These are phyloP conservation scores for Penicillium diatomitis DNA, from an alignment of 495 filamentous ascomycete species.

Conservation along the genomic window DNA sequence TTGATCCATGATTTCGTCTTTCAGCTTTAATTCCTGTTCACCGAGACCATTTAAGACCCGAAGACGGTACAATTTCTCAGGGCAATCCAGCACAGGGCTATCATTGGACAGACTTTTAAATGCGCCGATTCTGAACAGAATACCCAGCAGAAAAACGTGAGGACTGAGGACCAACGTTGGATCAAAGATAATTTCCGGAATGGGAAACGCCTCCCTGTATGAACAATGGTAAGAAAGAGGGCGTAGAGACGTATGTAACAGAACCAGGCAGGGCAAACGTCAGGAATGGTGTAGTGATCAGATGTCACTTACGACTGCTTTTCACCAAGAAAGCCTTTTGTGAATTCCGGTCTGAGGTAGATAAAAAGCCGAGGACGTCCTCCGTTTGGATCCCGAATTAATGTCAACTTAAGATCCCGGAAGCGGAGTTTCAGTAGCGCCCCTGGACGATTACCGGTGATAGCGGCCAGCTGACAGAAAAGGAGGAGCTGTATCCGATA, in stretches of 20 bases:
- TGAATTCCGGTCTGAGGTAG: conserved; percentile 25
- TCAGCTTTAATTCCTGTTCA: conserved; percentile 21
- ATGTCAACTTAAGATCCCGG: conserved; percentile 16
- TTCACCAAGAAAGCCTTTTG: conserved; percentile 21
- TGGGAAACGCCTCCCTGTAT: conserved; percentile 22
- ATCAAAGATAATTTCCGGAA: conserved; percentile 28
- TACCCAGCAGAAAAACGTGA: conserved; percentile 19
- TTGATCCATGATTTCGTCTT: conserved; percentile 18
- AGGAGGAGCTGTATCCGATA: conserved; percentile 25
- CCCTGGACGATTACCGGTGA: conserved; percentile 23
- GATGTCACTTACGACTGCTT: conserved; percentile 21
- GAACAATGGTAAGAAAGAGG: conserved; percentile 3
- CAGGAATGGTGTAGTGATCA: background rate
- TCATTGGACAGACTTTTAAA: conserved; percentile 18
- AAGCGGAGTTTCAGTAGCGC: conserved; percentile 28
- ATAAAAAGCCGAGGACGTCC: conserved; percentile 22
- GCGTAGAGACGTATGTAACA: background rate
- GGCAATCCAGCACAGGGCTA: conserved; percentile 15
- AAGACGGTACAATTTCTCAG: conserved; percentile 24
- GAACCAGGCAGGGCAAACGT: conserved; percentile 1
- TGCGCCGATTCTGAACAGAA: conserved; percentile 22
- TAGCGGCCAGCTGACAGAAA: conserved; percentile 27
- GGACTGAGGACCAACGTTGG: conserved; percentile 20
- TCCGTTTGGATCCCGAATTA: conserved; percentile 23
- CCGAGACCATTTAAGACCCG: conserved; percentile 18